A percentile compares a stretch with the other conserved stretches of the same genome.
phyloP scores from a whole-genome alignment of 352 stramenopile species.

The Hyaloperonospora arabidopsidis region DNA sequence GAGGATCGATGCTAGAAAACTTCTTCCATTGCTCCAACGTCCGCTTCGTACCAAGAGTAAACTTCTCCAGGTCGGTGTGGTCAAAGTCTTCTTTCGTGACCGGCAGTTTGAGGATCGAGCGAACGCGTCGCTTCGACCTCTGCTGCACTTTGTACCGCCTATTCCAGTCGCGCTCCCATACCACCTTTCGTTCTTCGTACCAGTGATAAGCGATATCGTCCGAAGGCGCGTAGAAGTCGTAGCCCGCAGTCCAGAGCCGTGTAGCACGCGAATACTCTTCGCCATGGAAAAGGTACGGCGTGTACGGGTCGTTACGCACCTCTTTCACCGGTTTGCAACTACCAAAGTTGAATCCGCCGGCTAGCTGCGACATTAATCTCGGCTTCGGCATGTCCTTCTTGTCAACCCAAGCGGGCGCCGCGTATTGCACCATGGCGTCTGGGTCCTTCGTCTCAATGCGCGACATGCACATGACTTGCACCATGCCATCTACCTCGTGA shows the following conservation, averaged over 20 bases:
- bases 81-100: conserved; percentile 66
- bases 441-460: conserved; percentile 62
- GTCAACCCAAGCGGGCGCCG: conserved; percentile 52
- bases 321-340: conserved; percentile 59
- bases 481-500: conserved; percentile 42
- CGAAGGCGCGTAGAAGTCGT: conserved; percentile 72
- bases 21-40: conserved; percentile 72
- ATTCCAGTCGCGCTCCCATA: conserved; percentile 75
- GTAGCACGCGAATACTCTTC: conserved; percentile 77
- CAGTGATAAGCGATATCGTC: conserved; percentile 75
- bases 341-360: conserved; percentile 78
- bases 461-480: conserved; percentile 74
- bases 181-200: conserved; percentile 77
- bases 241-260: conserved; percentile 68
- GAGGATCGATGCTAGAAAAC: conserved; percentile 71
- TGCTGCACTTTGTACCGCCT: conserved; percentile 62
- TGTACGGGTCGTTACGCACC: conserved; percentile 74
- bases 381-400: conserved; percentile 67
- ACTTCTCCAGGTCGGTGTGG: conserved; percentile 63
- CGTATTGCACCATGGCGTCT: conserved; percentile 77
- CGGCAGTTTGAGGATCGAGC: conserved; percentile 48
- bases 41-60: conserved; percentile 59
- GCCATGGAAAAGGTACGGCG: conserved; percentile 71
- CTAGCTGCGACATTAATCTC: conserved; percentile 68
- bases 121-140: conserved; percentile 63